Conservation (phyloP, 371 early-diverging fungal species). For the Blakeslea trispora region DNA sequence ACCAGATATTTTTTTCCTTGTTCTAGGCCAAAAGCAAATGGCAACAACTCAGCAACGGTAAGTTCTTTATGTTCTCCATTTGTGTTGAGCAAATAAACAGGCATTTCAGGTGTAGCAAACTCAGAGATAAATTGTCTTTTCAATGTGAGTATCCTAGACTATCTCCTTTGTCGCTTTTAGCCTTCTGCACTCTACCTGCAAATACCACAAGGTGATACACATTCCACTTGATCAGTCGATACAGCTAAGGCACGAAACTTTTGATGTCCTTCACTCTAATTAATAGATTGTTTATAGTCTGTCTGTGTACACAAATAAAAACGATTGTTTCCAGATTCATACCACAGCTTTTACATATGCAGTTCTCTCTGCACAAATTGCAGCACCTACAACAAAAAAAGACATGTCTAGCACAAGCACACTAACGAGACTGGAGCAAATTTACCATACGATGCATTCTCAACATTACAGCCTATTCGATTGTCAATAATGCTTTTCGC, state of each 20-base stretch:
- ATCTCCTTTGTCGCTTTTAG: not conserved
- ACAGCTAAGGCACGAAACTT: constrained; percentile 69
- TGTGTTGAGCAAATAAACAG: constrained; percentile 60
- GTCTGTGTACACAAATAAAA: not conserved
- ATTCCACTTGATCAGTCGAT: constrained; percentile 57
- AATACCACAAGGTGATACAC: constrained; percentile 77
- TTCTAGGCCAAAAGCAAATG: constrained; percentile 67
- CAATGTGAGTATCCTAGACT: not conserved
- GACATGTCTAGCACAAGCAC: too few relatives aligned
- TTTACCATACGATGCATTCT: constrained; percentile 79
- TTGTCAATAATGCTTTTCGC: not conserved
- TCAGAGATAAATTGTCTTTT: constrained; percentile 81
- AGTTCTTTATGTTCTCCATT: constrained; percentile 51
- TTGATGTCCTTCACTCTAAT: constrained; percentile 68
- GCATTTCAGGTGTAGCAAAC: constrained; percentile 61
- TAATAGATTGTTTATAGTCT: not conserved
- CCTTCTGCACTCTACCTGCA: constrained; percentile 55
- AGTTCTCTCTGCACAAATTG: constrained; percentile 86
- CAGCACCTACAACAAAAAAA: constrained; percentile 40
- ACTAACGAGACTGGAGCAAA: not conserved
- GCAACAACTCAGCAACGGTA: constrained; percentile 61
- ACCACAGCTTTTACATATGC: constrained; percentile 83
- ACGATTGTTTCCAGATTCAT: constrained; percentile 22
- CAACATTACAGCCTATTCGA: constrained; percentile 76
- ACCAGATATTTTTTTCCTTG: constrained; percentile 20